Conservation (phyloP, 2,329 filamentous ascomycete species). For the Phaeosphaeria sp. region DNA sequence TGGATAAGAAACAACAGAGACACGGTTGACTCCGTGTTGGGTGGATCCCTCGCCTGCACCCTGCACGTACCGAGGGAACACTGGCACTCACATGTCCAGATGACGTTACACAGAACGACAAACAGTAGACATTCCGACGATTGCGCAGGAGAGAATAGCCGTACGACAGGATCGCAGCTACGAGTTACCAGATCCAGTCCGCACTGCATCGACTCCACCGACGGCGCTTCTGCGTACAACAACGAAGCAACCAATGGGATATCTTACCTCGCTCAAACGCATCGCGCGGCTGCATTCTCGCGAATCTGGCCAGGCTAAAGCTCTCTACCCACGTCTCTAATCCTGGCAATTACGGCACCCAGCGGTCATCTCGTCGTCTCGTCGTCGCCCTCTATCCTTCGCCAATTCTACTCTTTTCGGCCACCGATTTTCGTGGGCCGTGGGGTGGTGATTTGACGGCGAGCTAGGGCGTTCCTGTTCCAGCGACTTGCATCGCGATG, state of each 20-base stretch:
- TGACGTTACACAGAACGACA: not conserved
- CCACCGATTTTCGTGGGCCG: not conserved
- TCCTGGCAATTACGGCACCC: not conserved
- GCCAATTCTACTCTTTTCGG: not conserved
- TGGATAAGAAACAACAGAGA: not conserved
- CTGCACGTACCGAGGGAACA: not conserved
- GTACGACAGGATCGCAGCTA: not conserved
- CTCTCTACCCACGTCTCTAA: not conserved
- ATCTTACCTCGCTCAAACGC: not conserved
- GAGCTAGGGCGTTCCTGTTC: constrained; percentile 1
- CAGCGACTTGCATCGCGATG: constrained; percentile 8
- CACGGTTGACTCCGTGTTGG: not conserved
- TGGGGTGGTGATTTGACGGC: not conserved
- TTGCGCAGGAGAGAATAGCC: not conserved
- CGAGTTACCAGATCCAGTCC: not conserved
- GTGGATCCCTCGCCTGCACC: not conserved
- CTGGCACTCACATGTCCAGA: not conserved
- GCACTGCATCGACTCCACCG: not conserved
- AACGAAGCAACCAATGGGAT: not conserved
- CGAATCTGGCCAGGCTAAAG: not conserved
- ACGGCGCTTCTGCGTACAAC: not conserved
- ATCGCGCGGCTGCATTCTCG: not conserved
- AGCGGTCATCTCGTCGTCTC: constrained; percentile 1
- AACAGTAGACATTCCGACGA: not conserved
- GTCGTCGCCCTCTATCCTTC: not conserved